These are phyloP conservation scores for Coemansia sp. DNA, from an alignment of 192 early-diverging fungal genomes.

Conservation along the genomic window DNA sequence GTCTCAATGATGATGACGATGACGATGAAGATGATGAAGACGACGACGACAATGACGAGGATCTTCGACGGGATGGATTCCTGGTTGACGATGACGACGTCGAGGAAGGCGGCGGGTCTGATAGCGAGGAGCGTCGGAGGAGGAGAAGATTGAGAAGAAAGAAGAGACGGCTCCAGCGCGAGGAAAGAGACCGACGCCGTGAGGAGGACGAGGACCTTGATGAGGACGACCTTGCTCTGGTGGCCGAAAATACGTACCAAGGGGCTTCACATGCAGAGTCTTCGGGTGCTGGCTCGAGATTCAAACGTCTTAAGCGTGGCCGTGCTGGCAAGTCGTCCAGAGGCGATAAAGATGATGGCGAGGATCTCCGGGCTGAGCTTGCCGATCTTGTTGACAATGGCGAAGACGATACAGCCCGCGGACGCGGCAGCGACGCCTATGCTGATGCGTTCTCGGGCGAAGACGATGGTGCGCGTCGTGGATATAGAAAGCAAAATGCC, in stretches of 20 bases:
- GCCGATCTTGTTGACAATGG: conserved; percentile 36
- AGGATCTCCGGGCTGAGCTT: conserved; percentile 42
- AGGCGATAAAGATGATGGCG: conserved; percentile 54
- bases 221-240: conserved; percentile 91
- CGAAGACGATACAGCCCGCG: conserved; percentile 16
- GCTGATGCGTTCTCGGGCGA: conserved; percentile 11
- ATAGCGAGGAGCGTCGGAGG: conserved; percentile 58
- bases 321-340: conserved; percentile 54
- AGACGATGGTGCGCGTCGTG: conserved; percentile 7
- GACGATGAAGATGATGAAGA: conserved; percentile 64
- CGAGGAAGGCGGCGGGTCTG: conserved; percentile 60
- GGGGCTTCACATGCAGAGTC: conserved; percentile 28
- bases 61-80: conserved; percentile 65
- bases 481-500: background rate
- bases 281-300: conserved; percentile 56
- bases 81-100: conserved; percentile 76
- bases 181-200: background rate
- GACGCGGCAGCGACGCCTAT: background rate
- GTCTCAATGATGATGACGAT: conserved; percentile 12
- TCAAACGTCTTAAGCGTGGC: conserved; percentile 78
- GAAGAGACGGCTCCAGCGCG: conserved; percentile 16
- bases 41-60: conserved; percentile 66
- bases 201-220: conserved; percentile 73
- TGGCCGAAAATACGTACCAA: conserved; percentile 85
- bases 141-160: conserved; percentile 41